A percentile compares a stretch with the other conserved stretches of the same genome.
Evolutionary conservation across 495 filamentous ascomycete genomes (phyloP).

Genomic region (Letharia lupina): DNA sequence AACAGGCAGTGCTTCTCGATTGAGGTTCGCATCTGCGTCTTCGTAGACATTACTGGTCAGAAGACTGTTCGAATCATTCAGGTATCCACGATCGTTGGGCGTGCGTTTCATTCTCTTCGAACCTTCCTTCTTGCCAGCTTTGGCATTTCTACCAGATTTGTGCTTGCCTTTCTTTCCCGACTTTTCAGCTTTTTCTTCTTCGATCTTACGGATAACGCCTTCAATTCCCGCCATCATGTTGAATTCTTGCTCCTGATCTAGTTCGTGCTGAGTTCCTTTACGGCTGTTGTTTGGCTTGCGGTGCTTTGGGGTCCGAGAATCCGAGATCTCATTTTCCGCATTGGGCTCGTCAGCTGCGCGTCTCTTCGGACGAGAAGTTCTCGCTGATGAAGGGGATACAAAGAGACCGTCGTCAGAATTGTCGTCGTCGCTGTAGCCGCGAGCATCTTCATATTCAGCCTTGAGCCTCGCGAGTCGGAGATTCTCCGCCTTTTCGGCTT

Average conservation of each 20-base stretch:
- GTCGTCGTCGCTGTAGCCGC: not conserved
- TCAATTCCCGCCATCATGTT: conserved; percentile 27
- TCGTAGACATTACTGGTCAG: conserved; percentile 18
- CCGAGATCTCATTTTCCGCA: too few relatives aligned
- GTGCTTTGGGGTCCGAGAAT: too few relatives aligned
- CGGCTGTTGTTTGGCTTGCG: too few relatives aligned
- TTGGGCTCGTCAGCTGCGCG: not conserved
- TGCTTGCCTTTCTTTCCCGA: too few relatives aligned
- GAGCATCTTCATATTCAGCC: not conserved
- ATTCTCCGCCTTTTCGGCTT: conserved; percentile 19
- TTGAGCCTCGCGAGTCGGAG: not conserved
- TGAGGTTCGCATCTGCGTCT: conserved; percentile 15
- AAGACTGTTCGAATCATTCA: conserved; percentile 15
- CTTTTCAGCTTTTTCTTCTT: too few relatives aligned
- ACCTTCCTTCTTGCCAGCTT: conserved; percentile 3
- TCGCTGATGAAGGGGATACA: not conserved
- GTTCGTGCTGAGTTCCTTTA: not conserved
- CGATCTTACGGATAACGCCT: too few relatives aligned
- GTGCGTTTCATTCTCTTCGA: not conserved
- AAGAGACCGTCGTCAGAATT: not conserved
- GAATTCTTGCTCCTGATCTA: not conserved
- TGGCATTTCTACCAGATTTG: too few relatives aligned
- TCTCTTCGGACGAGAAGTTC: not conserved
- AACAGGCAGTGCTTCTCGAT: not conserved
- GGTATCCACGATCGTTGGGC: not conserved